Percentiles rank a stretch among this genome's conserved stretches.
Conservation (phyloP, 2,329 filamentous ascomycete species). For the Neonectria faginata region DNA sequence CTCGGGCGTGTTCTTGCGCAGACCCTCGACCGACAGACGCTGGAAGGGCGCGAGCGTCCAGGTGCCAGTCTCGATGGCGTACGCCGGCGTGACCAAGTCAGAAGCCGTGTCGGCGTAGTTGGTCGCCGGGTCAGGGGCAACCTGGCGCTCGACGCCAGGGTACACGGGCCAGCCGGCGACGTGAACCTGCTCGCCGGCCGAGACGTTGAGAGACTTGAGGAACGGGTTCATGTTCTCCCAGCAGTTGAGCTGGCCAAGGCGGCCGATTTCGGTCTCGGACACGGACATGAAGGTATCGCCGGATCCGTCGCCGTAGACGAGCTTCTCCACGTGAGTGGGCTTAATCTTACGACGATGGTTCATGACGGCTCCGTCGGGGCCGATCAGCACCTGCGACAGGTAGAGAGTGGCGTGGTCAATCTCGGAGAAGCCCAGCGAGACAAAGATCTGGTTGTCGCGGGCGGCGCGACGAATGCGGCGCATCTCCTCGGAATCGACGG, state of each 20-base stretch:
- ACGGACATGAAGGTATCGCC: slow-evolving; percentile 65
- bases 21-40: slow-evolving; percentile 40
- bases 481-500: slow-evolving; percentile 57
- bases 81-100: slow-evolving; percentile 43
- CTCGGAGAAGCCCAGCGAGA: slow-evolving; percentile 64
- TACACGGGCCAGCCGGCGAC: slow-evolving; percentile 48
- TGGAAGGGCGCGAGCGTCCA: slow-evolving; percentile 45
- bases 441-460: slow-evolving; percentile 57
- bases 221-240: slow-evolving; percentile 62
- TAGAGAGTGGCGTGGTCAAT: slow-evolving; percentile 59
- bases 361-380: slow-evolving; percentile 57
- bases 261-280: slow-evolving; percentile 61
- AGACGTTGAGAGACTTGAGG: slow-evolving; percentile 45
- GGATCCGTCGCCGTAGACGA: slow-evolving; percentile 66
- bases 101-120: slow-evolving; percentile 44
- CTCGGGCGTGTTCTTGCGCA: slow-evolving; percentile 43
- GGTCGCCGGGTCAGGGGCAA: slow-evolving; percentile 41
- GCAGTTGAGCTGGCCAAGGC: slow-evolving; percentile 66
- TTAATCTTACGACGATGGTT: slow-evolving; percentile 64
- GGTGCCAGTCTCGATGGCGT: slow-evolving; percentile 43
- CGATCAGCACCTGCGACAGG: slow-evolving; percentile 65
- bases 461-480: slow-evolving; percentile 54
- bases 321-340: slow-evolving; percentile 61
- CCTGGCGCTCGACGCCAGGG: slow-evolving; percentile 38
- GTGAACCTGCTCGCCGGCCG: slow-evolving; percentile 47